These are phyloP conservation scores for Populus deltoides DNA, from an alignment of 345 rosid genomes.

Conservation along the genomic window DNA sequence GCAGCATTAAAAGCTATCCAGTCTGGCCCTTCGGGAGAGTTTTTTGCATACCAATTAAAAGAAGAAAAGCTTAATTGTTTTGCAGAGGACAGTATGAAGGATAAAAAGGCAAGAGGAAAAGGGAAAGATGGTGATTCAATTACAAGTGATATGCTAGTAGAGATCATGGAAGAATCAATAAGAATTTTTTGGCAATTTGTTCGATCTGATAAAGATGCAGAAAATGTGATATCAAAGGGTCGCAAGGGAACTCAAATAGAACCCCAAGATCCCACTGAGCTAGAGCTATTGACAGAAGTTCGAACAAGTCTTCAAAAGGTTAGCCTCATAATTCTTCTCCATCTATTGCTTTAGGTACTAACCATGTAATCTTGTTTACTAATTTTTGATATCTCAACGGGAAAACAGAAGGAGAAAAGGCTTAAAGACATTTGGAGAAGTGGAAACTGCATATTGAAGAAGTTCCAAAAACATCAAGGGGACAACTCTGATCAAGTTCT, in stretches of 20 bases:
- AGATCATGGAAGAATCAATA: slow-evolving; percentile 88
- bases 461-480: slow-evolving; percentile 39
- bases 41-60: not conserved
- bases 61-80: not conserved
- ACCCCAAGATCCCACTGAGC: slow-evolving; percentile 51
- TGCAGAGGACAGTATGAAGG: slow-evolving; percentile 69
- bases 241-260: slow-evolving; percentile 51
- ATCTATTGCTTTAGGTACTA: not conserved
- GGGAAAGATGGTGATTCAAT: slow-evolving; percentile 39
- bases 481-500: slow-evolving; percentile 59
- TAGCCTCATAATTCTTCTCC: not conserved
- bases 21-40: not conserved
- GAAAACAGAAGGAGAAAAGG: slow-evolving; percentile 61
- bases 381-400: not conserved
- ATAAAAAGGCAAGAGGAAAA: slow-evolving; percentile 44
- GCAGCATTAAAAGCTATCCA: not conserved
- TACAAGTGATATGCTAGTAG: slow-evolving; percentile 63
- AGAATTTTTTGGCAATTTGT: slow-evolving; percentile 81
- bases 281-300: slow-evolving; percentile 50
- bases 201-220: slow-evolving; percentile 68
- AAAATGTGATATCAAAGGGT: slow-evolving; percentile 30
- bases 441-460: slow-evolving; percentile 55
- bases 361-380: not conserved
- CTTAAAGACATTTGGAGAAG: slow-evolving; percentile 52
- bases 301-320: slow-evolving; percentile 66